These are phyloP conservation scores for Alternaria arborescens DNA, from an alignment of 2,329 filamentous ascomycete genomes.

Conservation along the genomic window DNA sequence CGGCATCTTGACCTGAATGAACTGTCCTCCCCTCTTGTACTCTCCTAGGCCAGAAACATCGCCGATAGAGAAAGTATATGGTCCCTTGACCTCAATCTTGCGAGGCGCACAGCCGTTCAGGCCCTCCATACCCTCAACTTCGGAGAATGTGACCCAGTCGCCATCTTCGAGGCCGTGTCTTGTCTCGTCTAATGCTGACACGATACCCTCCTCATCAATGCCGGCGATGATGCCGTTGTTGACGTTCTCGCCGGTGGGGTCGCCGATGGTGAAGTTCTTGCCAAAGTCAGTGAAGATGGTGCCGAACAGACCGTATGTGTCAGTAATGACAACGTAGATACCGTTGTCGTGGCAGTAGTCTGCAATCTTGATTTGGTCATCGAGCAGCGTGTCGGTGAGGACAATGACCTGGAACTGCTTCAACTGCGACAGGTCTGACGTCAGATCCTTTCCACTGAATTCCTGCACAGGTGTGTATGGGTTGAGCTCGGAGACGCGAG, in stretches of 20 bases:
- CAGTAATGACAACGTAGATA: slow-evolving; percentile 86
- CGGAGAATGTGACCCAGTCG: slow-evolving; percentile 93
- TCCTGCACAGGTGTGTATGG: slow-evolving; percentile 91
- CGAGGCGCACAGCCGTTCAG: slow-evolving; percentile 84
- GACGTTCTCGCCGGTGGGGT: slow-evolving; percentile 89
- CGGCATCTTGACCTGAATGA: slow-evolving; percentile 98
- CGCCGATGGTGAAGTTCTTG: slow-evolving; percentile 88
- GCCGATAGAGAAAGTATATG: slow-evolving; percentile 97
- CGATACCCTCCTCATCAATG: slow-evolving; percentile 87
- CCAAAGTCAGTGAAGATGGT: slow-evolving; percentile 98
- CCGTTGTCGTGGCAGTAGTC: slow-evolving; percentile 95
- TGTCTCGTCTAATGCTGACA: slow-evolving; percentile 93
- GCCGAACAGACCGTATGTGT: slow-evolving; percentile 93
- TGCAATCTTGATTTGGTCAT: slow-evolving; percentile 82
- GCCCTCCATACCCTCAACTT: slow-evolving; percentile 89
- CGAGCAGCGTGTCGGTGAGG: slow-evolving; percentile 82
- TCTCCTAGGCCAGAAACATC: slow-evolving; percentile 87
- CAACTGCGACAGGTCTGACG: slow-evolving; percentile 78
- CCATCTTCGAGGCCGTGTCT: slow-evolving; percentile 95
- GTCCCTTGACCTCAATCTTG: slow-evolving; percentile 91
- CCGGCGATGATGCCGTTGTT: slow-evolving; percentile 87
- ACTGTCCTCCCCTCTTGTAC: slow-evolving; percentile 89
- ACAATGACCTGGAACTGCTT: slow-evolving; percentile 94
- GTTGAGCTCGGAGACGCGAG: slow-evolving; percentile 92
- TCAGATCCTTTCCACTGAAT: slow-evolving; percentile 71